Evolutionary conservation across 2,329 filamentous ascomycete species (phyloP).

Genomic region (Geoglossum cookeanum): DNA sequence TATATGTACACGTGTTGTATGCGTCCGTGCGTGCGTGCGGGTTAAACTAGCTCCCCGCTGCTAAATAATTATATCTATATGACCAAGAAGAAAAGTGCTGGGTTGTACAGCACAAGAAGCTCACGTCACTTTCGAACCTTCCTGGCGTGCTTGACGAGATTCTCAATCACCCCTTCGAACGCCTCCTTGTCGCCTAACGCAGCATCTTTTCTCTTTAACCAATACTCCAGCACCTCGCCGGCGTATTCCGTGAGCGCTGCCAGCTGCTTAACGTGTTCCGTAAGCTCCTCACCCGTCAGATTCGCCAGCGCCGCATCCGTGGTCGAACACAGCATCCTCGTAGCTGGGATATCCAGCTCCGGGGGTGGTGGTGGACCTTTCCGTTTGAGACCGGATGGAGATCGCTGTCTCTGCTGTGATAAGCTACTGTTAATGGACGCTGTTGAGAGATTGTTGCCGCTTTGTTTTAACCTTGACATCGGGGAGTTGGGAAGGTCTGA

Average conservation of each 20-base stretch:
- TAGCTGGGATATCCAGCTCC: constrained; percentile 59
- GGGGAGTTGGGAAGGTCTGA: constrained; percentile 23
- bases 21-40: too few species aligned
- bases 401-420: constrained; percentile 23
- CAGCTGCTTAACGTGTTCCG: constrained; percentile 48
- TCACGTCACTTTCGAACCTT: constrained; percentile 54
- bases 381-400: constrained; percentile 17
- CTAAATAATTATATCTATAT: too few species aligned
- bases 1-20: too few species aligned
- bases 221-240: constrained; percentile 66
- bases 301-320: constrained; percentile 68
- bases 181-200: constrained; percentile 81
- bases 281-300: constrained; percentile 60
- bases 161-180: constrained; percentile 93
- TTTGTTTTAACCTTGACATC: constrained; percentile 20
- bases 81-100: not conserved
- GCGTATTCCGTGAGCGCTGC: constrained; percentile 51
- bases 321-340: constrained; percentile 59
- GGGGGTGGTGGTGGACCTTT: constrained; percentile 41
- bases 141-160: constrained; percentile 77
- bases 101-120: too few species aligned
- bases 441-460: constrained; percentile 29
- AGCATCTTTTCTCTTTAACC: constrained; percentile 70
- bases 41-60: too few species aligned
- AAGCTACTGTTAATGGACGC: constrained; percentile 31